Evolutionary conservation across 495 filamentous ascomycete species (phyloP).

Genomic region (Hypoxylon rickii): DNA sequence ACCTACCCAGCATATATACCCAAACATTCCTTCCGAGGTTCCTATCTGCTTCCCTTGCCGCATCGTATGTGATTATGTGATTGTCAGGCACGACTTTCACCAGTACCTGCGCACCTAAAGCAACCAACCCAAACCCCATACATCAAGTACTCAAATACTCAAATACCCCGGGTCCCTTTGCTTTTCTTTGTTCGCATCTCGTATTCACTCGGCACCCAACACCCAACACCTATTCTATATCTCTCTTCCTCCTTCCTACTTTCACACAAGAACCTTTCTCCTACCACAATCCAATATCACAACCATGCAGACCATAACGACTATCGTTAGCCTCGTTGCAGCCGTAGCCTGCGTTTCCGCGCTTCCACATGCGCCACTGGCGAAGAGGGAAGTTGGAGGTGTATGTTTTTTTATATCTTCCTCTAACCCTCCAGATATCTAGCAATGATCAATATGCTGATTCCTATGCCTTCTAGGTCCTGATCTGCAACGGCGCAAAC

Average conservation of each 20-base stretch:
- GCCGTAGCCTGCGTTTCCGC: conserved; percentile 23
- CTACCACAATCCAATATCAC: too few relatives aligned
- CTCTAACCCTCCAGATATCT: not conserved
- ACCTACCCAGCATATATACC: conserved; percentile 18
- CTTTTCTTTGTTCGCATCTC: conserved; percentile 8
- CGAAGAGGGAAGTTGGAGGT: conserved; percentile 39
- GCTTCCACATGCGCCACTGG: conserved; percentile 10
- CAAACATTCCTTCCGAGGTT: too few relatives aligned
- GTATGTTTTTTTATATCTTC: conserved; percentile 35
- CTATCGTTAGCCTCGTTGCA: conserved; percentile 25
- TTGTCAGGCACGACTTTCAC: conserved; percentile 14
- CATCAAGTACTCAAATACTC: too few relatives aligned
- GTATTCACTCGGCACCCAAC: not conserved
- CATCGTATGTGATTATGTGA: not conserved
- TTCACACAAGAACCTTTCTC: not conserved
- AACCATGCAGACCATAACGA: conserved; percentile 29
- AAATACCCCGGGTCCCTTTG: too few relatives aligned
- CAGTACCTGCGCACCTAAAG: too few relatives aligned
- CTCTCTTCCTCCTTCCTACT: conserved; percentile 7
- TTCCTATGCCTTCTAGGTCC: conserved; percentile 34
- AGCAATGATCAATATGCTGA: not conserved
- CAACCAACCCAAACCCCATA: too few relatives aligned
- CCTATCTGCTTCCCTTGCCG: conserved; percentile 8
- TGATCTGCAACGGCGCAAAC: conserved; percentile 49
- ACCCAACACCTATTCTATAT: not conserved